phyloP scores from a whole-genome alignment of 202 grass and related monocot genomes.

The Saccharum hybrid region DNA sequence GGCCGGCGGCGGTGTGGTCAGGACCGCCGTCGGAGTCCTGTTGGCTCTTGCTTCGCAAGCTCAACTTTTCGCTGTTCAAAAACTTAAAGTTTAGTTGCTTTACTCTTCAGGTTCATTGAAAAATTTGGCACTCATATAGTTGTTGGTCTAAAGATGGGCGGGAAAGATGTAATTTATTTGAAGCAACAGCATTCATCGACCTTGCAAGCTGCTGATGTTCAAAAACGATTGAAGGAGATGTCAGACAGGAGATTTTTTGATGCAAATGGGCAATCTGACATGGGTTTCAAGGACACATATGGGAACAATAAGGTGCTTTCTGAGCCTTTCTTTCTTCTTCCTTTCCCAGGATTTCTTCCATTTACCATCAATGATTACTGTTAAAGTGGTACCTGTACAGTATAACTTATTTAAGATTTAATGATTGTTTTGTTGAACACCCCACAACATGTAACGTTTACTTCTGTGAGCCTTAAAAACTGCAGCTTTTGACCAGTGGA shows the following conservation, averaged over 20 bases:
- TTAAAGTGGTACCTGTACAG: not conserved
- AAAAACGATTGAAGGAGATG: conserved; percentile 79
- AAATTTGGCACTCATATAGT: conserved; percentile 97
- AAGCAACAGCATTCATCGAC: conserved; percentile 83
- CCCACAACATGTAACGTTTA: not conserved
- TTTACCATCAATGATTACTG: not conserved
- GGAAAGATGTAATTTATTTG: conserved; percentile 95
- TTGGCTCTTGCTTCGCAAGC: too few relatives aligned
- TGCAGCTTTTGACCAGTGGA: not conserved
- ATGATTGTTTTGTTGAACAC: not conserved
- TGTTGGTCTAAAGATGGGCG: conserved; percentile 90
- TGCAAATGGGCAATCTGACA: conserved; percentile 61
- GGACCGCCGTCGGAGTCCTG: too few relatives aligned
- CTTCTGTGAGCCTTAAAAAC: not conserved
- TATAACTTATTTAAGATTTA: not conserved
- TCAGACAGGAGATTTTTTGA: conserved; percentile 81
- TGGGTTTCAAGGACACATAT: conserved; percentile 55
- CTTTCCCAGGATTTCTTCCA: conserved; percentile 1
- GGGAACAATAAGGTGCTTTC: conserved; percentile 73
- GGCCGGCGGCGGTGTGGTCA: too few relatives aligned
- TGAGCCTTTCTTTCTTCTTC: not conserved
- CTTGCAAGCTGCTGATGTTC: conserved; percentile 83
- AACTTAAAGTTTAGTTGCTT: conserved; percentile 38
- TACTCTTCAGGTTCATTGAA: conserved; percentile 77
- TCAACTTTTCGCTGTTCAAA: too few relatives aligned